Conservation (phyloP, 2,329 filamentous ascomycete species). For the Colletotrichum zoysiae region DNA sequence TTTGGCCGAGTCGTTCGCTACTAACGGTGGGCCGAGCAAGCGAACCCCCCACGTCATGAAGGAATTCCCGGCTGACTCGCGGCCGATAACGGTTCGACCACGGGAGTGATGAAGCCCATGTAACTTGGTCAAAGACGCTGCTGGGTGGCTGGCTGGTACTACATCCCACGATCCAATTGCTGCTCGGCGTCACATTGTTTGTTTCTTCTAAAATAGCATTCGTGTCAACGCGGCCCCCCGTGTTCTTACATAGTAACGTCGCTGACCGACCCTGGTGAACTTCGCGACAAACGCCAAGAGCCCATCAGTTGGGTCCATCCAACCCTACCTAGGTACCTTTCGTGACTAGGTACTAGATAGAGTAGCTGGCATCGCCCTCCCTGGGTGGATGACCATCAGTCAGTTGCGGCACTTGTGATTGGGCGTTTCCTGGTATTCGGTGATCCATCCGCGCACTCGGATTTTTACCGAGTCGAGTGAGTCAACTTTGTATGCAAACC, state of each 20-base stretch:
- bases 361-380: background rate
- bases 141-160: too few species aligned
- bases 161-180: too few species aligned
- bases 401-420: conserved; percentile 26
- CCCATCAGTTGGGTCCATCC: conserved; percentile 19
- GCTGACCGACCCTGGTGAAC: conserved; percentile 1
- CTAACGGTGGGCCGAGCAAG: conserved; percentile 16
- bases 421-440: conserved; percentile 26
- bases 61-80: conserved; percentile 31
- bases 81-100: background rate
- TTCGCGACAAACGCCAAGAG: conserved; percentile 14
- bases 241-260: background rate
- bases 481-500: conserved; percentile 12
- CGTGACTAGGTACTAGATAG: background rate
- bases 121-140: background rate
- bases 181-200: background rate
- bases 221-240: conserved; percentile 3
- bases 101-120: conserved; percentile 3
- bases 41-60: conserved; percentile 35
- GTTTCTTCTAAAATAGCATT: background rate
- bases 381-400: background rate
- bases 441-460: conserved; percentile 36
- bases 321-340: conserved; percentile 18
- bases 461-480: conserved; percentile 26
- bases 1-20: conserved; percentile 11